Evolutionary conservation across 352 stramenopile genomes (phyloP).

Genomic region (Thraustochytrium sp.): DNA sequence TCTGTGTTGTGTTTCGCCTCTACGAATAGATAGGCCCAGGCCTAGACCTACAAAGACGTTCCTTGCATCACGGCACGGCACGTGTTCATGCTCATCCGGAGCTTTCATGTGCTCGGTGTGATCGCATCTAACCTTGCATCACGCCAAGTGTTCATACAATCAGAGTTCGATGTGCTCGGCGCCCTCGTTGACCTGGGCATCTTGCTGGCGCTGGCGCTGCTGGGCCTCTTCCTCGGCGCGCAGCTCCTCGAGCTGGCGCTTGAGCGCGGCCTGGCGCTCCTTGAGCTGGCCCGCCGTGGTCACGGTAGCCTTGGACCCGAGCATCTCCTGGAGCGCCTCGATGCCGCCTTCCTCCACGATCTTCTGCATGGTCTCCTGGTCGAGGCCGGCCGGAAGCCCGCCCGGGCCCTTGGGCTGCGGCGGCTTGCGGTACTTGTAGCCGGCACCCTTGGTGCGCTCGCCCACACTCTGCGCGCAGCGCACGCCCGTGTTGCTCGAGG

Average conservation of each 20-base stretch:
- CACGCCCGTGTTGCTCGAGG: constrained; percentile 53
- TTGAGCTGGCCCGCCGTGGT: constrained; percentile 24
- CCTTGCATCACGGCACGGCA: too few species aligned
- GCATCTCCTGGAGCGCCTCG: background rate
- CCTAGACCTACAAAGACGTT: too few species aligned
- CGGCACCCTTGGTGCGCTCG: background rate
- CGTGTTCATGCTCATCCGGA: too few species aligned
- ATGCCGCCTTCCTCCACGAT: constrained; percentile 23
- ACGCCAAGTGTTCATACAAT: background rate
- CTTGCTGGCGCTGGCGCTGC: background rate
- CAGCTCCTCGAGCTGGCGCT: constrained; percentile 1
- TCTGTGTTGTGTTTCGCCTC: too few species aligned
- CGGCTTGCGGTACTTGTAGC: constrained; percentile 21
- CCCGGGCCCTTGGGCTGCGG: background rate
- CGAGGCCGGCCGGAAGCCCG: background rate
- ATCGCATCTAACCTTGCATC: background rate
- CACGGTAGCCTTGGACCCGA: constrained; percentile 35
- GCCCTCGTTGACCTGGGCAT: background rate
- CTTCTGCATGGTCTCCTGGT: constrained; percentile 21
- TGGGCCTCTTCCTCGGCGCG: background rate
- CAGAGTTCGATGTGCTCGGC: constrained; percentile 29
- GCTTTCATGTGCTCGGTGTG: too few species aligned
- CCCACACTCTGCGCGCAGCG: constrained; percentile 44
- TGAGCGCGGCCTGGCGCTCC: constrained; percentile 3
- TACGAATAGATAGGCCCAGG: too few species aligned